Base-by-base conservation (phyloP, 805 yeast genomes). In the Kluyveromyces starmeri region DNA sequence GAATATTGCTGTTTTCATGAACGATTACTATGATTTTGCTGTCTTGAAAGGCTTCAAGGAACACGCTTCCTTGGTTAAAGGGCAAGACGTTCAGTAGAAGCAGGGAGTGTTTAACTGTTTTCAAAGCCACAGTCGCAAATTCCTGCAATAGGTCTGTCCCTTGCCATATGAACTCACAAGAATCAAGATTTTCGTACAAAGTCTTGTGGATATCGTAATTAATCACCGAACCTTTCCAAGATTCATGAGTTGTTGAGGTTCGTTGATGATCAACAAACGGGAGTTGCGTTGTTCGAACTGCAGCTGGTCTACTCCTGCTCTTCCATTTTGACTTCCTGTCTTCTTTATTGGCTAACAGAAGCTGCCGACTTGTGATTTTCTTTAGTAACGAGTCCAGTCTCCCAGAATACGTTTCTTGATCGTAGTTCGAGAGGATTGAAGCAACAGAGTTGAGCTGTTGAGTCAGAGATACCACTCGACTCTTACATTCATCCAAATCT, bases 61-160 rank as follows among this genome's bases (percentile, higher is more conserved):
- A 40, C 6, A 55, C 31, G 30, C 55, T 53, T 10, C 61, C 58
- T 9, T 32, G 37, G 10, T 29, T 15, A 27, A 50, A 54, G 7
- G 47, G 48, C 9, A 48, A 5, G 4, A 36, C 24, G 3, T 39
- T 29, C 23, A 51, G 20, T 10, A 37, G 34, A 3, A 55, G 32
- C 3, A 40, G 26, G 7, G 47, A 40, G 3, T 39, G 24, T 12
- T 35, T 13, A 8, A 47, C 29, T 19, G 42, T 37, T 26, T 41
- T 40, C 4, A 53, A 30, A 5, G 42, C 35, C 15, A 53, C 28
- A 2, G 57, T 44, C 15, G 36, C 19, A 16, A 33, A 33, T 20
- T 19, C 35, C 27, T 10, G 20, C 11, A 19, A 8, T 6, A 20
- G 20, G 2, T 30, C 18, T n/a, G 16, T 20, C 13, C 19, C 16